Percentiles rank a stretch among this genome's conserved stretches.
phyloP scores from a whole-genome alignment of 441 rosid genomes.

The Eutrema salsugineum region DNA sequence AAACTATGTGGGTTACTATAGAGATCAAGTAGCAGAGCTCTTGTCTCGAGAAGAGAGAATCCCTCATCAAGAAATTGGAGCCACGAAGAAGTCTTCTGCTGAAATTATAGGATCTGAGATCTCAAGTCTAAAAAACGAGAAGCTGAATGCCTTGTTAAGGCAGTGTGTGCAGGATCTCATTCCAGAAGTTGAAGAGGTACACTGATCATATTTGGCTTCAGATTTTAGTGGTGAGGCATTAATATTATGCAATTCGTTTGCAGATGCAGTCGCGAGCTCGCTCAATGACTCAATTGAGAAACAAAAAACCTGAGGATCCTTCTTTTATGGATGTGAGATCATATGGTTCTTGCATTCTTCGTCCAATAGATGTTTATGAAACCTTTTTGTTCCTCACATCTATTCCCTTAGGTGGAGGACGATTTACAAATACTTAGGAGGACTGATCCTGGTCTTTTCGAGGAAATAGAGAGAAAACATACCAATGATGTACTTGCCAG shows the following conservation, averaged over 20 bases:
- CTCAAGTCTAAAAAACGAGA: not conserved
- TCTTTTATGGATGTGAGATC: not conserved
- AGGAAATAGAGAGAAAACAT: not conserved
- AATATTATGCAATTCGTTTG: not conserved
- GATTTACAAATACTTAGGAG: not conserved
- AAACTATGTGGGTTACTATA: constrained; percentile 1
- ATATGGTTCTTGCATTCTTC: not conserved
- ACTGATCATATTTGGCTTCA: not conserved
- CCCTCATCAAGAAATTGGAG: not conserved
- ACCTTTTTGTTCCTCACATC: not conserved
- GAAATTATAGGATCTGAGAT: constrained; percentile 10
- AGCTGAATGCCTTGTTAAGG: constrained; percentile 19
- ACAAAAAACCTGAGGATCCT: not conserved
- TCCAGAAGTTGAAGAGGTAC: constrained; percentile 17
- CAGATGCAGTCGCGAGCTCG: constrained; percentile 14
- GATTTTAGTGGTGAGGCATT: not conserved
- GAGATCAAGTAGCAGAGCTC: constrained; percentile 15
- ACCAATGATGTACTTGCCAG: not conserved
- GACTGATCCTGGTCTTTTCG: not conserved
- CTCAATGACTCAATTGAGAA: not conserved
- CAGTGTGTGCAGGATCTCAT: constrained; percentile 4
- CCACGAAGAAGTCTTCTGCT: not conserved
- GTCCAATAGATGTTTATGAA: not conserved
- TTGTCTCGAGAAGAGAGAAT: not conserved
- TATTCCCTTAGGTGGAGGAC: not conserved